Evolutionary conservation across 768 basidiomycete species (phyloP), one percentile per base, ranked within the genome.

Genomic region (Rhodotorula sphaerocarpa): DNA sequence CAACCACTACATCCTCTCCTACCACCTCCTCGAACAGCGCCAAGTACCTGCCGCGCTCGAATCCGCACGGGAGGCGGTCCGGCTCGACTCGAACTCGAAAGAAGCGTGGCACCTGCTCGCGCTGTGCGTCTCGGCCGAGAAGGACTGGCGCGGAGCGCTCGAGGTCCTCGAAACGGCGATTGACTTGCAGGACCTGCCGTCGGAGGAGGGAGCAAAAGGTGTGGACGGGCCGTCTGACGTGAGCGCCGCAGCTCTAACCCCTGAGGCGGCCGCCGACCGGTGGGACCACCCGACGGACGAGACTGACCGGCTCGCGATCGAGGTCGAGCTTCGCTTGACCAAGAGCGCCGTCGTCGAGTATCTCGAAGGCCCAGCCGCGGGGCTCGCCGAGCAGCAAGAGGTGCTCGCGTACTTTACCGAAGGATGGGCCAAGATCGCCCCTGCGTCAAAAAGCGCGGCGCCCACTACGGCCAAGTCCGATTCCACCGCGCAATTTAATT

Each of bases 101-200:
- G 34, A 31, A 31, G 86, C 91, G 73, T 96, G 91, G 92, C 93
- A 96, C 75, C 81, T 96, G 21, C 79, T 96, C 0, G 90, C 87
- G 0, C 77, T 96, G 7, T 75, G 93, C 16, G 79, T 92, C n/a
- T 83, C 84, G 0, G 85, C 86, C 14, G 77, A 79, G 33, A 88
- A 86, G 65, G 84, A 90, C 67, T 89, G 88, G 87, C 76, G 75
- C 39, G 86, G 84, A 16, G 90, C 92, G 0, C 77, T 77, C 36
- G 83, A 83, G 62, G 83, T 91, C 6, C 75, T 92, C 43, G 87
- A 90, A 56, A 79, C 83, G n/a, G 92, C 87, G 30, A 81, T 85
- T 3, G 67, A 69, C 25, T 41, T 51, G 7, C 33, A 27, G 1
- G 50, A 11, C 41, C 21, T 28, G 42, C 33, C 6, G 53, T 12